Evolutionary conservation across 2,329 filamentous ascomycete genomes (phyloP).

Genomic region (Aspergillus viridinutans): DNA sequence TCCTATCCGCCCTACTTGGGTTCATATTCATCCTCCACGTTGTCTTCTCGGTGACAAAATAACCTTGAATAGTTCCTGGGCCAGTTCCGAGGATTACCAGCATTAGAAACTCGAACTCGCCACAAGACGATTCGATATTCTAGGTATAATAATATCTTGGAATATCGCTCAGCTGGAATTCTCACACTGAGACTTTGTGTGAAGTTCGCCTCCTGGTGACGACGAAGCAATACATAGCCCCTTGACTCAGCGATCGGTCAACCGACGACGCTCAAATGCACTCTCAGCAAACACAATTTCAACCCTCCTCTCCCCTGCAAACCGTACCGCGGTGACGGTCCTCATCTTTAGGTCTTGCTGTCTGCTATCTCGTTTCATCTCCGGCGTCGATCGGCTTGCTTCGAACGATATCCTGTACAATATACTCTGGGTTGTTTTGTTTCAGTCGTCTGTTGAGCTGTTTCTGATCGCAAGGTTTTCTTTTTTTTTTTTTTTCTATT

Average conservation of each 20-base stretch:
- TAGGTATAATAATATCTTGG: background rate
- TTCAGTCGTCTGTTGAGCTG: constrained; percentile 11
- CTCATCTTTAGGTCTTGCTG: constrained; percentile 19
- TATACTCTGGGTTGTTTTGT: constrained; percentile 34
- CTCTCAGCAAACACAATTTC: constrained; percentile 35
- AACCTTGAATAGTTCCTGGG: background rate
- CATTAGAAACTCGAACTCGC: background rate
- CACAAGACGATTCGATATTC: background rate
- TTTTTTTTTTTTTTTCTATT: constrained; percentile 14
- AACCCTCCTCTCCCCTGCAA: constrained; percentile 39
- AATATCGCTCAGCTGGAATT: background rate
- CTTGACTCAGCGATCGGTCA: constrained; percentile 17
- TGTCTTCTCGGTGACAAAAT: background rate
- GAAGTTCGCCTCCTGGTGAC: constrained; percentile 3
- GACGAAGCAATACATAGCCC: constrained; percentile 6
- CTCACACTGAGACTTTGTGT: background rate
- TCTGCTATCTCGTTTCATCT: constrained; percentile 13
- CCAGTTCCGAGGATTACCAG: background rate
- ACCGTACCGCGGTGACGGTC: constrained; percentile 43
- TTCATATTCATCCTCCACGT: background rate
- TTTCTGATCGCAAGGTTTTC: constrained; percentile 7
- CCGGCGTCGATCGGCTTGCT: constrained; percentile 34
- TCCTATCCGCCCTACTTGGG: background rate
- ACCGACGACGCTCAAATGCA: constrained; percentile 43
- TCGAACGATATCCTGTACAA: constrained; percentile 44